phyloP scores from a whole-genome alignment of 345 rosid genomes.

The Populus ilicifolia region DNA sequence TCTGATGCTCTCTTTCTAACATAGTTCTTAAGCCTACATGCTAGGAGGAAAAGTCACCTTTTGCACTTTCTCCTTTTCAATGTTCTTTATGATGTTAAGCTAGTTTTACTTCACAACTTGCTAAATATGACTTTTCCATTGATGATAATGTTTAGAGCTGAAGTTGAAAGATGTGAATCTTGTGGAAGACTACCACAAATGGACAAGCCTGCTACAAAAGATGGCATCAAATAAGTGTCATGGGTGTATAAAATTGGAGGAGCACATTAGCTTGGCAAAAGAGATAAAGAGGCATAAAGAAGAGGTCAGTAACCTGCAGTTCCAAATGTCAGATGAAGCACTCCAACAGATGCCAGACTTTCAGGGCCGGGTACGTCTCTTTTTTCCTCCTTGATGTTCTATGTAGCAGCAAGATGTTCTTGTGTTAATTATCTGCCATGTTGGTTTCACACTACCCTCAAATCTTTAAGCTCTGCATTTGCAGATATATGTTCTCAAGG shows the following conservation, averaged over 20 bases:
- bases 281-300: conserved; percentile 61
- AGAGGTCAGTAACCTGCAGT: conserved; percentile 55
- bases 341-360: conserved; percentile 93
- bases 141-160: conserved; percentile 47
- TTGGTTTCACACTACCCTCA: not conserved
- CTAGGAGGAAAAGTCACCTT: too few relatives aligned
- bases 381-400: not conserved
- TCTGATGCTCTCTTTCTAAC: not conserved
- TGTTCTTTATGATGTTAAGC: not conserved
- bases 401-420: conserved; percentile 13
- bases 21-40: too few relatives aligned
- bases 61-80: not conserved
- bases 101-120: not conserved
- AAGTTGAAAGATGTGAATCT: conserved; percentile 63
- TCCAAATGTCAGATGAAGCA: conserved; percentile 85
- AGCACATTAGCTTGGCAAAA: conserved; percentile 69
- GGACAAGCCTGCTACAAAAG: conserved; percentile 63
- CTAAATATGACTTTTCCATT: not conserved
- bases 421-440: conserved; percentile 4
- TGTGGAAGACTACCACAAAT: conserved; percentile 54
- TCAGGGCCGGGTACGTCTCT: conserved; percentile 74
- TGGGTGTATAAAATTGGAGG: conserved; percentile 77
- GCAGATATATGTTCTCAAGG: conserved; percentile 87
- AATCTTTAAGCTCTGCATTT: conserved; percentile 20
- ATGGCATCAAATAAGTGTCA: conserved; percentile 85